phyloP scores from a whole-genome alignment of 352 stramenopile species.

The Globisporangium viniferum region DNA sequence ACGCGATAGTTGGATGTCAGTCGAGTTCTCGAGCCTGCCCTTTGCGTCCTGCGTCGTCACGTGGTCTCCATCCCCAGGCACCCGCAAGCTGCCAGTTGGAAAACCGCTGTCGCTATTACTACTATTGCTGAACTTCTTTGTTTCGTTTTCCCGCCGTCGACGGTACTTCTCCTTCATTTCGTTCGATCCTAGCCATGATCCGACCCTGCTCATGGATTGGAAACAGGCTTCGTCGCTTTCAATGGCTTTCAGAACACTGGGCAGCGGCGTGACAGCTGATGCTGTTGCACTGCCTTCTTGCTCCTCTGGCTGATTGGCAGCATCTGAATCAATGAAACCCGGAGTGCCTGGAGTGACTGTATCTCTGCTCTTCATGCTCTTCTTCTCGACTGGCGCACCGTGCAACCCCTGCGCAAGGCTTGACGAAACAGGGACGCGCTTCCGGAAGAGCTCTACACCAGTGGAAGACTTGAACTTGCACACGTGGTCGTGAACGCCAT shows the following conservation, averaged over 20 bases:
- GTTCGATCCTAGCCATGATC: slow-evolving; percentile 56
- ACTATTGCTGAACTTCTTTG: background rate
- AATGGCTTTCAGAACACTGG: slow-evolving; percentile 33
- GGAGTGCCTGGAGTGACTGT: background rate
- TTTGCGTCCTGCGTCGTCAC: slow-evolving; percentile 45
- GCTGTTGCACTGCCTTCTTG: background rate
- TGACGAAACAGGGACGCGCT: slow-evolving; percentile 44
- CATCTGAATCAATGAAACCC: background rate
- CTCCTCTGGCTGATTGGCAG: background rate
- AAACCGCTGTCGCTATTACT: background rate
- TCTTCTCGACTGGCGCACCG: slow-evolving; percentile 14
- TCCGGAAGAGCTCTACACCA: slow-evolving; percentile 74
- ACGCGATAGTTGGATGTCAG: slow-evolving; percentile 38
- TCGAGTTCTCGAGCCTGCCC: slow-evolving; percentile 5
- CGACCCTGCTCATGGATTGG: slow-evolving; percentile 58
- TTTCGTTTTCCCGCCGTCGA: slow-evolving; percentile 24
- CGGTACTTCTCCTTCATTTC: slow-evolving; percentile 44
- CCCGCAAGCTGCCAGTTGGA: slow-evolving; percentile 1
- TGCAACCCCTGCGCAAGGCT: slow-evolving; percentile 42
- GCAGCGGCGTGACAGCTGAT: slow-evolving; percentile 16
- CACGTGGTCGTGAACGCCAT: slow-evolving; percentile 45
- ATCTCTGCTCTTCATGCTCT: background rate
- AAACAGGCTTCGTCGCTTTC: slow-evolving; percentile 49
- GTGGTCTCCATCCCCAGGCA: slow-evolving; percentile 31
- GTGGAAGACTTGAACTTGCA: slow-evolving; percentile 58